These are phyloP conservation scores for Sesbania bispinosa DNA, from an alignment of 306 rosid genomes.

Conservation along the genomic window DNA sequence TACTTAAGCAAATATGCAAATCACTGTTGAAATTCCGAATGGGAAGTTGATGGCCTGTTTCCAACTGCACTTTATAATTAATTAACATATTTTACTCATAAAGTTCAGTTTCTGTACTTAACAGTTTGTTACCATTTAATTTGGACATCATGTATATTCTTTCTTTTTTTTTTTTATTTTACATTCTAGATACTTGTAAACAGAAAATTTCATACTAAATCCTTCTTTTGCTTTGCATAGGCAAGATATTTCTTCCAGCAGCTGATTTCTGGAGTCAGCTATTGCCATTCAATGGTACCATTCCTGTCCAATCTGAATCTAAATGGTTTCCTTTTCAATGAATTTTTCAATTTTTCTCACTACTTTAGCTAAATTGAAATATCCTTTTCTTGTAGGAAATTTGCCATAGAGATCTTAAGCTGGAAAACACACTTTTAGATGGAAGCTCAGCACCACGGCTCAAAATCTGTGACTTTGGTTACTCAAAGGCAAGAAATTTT, in stretches of 20 bases:
- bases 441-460: conserved; percentile 91
- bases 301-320: conserved; percentile 1
- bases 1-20: neutral
- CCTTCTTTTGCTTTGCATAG: conserved; percentile 37
- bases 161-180: neutral
- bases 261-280: conserved; percentile 94
- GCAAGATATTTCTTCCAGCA: conserved; percentile 92
- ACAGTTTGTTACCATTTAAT: no score
- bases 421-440: conserved; percentile 96
- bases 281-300: conserved; percentile 88
- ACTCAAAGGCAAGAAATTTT: conserved; percentile 67
- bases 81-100: no score
- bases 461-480: conserved; percentile 95
- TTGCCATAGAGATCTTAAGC: conserved; percentile 97
- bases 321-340: neutral
- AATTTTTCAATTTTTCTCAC: neutral
- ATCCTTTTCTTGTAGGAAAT: conserved; percentile 59
- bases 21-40: neutral
- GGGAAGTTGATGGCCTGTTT: neutral
- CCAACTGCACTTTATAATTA: no score
- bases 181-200: neutral
- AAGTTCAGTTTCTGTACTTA: no score
- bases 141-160: no score
- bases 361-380: conserved; percentile 5
- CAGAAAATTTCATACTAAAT: neutral